phyloP scores from a whole-genome alignment of 202 grass and related monocot species.

The Hordeum pubiflorum region DNA sequence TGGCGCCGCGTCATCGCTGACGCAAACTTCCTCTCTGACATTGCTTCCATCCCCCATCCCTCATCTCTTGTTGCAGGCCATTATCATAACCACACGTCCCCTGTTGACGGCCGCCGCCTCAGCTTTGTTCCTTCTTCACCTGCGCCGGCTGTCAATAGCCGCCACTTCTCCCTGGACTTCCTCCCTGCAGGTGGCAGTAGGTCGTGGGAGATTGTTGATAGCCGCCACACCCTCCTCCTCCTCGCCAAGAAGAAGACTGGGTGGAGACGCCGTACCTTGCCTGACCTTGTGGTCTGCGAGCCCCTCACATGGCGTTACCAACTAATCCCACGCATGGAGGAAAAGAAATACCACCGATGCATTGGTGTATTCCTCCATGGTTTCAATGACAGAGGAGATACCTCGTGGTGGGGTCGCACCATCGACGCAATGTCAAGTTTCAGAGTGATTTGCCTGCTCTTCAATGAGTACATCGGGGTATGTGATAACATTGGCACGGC shows the following conservation, averaged over 20 bases:
- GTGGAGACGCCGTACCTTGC: neutral
- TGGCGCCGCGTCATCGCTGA: neutral
- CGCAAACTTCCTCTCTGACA: too few species aligned
- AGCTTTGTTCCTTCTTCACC: neutral
- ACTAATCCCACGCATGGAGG: neutral
- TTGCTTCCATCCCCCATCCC: too few species aligned
- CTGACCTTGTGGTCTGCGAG: constrained; percentile 7
- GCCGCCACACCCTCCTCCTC: neutral
- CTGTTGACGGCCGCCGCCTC: too few species aligned
- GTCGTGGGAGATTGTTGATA: neutral
- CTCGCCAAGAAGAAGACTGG: neutral
- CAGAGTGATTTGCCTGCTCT: too few species aligned
- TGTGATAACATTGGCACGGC: too few species aligned
- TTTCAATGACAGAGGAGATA: too few species aligned
- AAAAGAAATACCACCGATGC: neutral
- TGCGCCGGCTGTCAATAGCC: neutral
- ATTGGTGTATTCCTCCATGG: neutral
- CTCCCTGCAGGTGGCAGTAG: neutral
- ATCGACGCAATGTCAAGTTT: too few species aligned
- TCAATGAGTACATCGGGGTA: too few species aligned
- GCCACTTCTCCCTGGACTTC: neutral
- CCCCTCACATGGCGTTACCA: neutral
- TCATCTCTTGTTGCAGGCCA: too few species aligned
- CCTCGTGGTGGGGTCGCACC: neutral
- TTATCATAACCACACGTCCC: too few species aligned